Evolutionary conservation across 352 stramenopile genomes (phyloP).

Genomic region (Globisporangium orthogonon): DNA sequence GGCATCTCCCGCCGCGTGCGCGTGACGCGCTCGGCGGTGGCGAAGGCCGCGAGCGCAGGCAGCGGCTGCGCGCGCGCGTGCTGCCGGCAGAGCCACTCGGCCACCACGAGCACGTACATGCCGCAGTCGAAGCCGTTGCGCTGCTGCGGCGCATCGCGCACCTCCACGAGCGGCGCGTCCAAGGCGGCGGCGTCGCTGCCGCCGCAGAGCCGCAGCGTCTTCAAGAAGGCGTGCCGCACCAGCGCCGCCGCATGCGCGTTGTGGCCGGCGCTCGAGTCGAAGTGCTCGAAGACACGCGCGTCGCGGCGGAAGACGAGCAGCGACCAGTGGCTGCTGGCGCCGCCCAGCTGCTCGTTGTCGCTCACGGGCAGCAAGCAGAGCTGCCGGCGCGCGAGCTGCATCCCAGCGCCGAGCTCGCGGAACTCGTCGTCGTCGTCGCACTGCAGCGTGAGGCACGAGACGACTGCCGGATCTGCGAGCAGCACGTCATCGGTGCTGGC

Average conservation of each 20-base stretch:
- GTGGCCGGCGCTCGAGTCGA: conserved; percentile 61
- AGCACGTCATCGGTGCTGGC: conserved; percentile 23
- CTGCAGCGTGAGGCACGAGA: conserved; percentile 78
- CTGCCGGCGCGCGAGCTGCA: conserved; percentile 27
- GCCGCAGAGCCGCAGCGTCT: conserved; percentile 20
- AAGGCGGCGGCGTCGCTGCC: not conserved
- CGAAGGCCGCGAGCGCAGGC: conserved; percentile 30
- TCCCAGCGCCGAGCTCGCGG: conserved; percentile 39
- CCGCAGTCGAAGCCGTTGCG: conserved; percentile 78
- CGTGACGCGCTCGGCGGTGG: conserved; percentile 43
- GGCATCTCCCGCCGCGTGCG: conserved; percentile 43
- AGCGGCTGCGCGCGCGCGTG: conserved; percentile 6
- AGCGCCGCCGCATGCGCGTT: conserved; percentile 46
- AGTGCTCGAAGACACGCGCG: conserved; percentile 41
- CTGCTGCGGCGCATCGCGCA: conserved; percentile 51
- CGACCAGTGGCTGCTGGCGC: conserved; percentile 69
- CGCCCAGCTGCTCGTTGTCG: conserved; percentile 52
- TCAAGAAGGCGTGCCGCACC: conserved; percentile 34
- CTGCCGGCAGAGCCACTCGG: conserved; percentile 50
- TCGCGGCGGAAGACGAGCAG: conserved; percentile 40
- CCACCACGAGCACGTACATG: conserved; percentile 65
- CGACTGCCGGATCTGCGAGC: conserved; percentile 70
- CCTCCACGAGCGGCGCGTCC: conserved; percentile 18
- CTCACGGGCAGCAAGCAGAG: conserved; percentile 67
- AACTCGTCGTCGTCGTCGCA: conserved; percentile 81